phyloP scores from a whole-genome alignment of 164 flowering plant species.

The Tinospora cordifolia region DNA sequence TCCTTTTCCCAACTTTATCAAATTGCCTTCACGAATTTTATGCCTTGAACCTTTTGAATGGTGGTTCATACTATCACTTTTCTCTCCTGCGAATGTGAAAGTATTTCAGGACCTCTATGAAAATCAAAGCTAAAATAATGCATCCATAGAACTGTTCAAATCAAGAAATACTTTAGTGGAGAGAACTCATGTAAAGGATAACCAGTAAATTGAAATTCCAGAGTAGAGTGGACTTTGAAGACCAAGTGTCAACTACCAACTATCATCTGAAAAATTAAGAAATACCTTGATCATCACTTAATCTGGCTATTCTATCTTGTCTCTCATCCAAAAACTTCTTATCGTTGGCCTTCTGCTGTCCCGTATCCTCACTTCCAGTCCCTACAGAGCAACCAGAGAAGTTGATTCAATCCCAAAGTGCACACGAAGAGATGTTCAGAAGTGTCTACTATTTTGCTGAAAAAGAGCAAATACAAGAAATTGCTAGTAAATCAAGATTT shows the following conservation, averaged over 20 bases:
- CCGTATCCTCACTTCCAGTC: slow-evolving; percentile 46
- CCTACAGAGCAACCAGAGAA: slow-evolving; percentile 8
- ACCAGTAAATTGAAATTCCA: background rate
- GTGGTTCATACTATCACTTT: slow-evolving; percentile 23
- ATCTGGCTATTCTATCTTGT: slow-evolving; percentile 26
- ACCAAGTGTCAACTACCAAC: background rate
- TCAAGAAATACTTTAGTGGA: too few relatives aligned
- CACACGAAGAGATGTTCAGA: too few relatives aligned
- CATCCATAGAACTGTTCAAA: background rate
- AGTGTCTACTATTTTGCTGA: too few relatives aligned
- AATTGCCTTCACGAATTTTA: slow-evolving; percentile 38
- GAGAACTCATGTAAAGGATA: too few relatives aligned
- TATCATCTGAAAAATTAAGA: slow-evolving; percentile 1
- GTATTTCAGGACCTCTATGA: background rate
- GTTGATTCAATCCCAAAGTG: too few relatives aligned
- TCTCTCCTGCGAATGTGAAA: slow-evolving; percentile 32
- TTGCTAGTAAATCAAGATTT: too few relatives aligned
- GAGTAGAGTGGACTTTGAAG: background rate
- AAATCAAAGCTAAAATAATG: background rate
- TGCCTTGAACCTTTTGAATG: slow-evolving; percentile 27
- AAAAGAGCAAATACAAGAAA: too few relatives aligned
- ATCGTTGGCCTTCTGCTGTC: slow-evolving; percentile 31
- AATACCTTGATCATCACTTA: slow-evolving; percentile 29
- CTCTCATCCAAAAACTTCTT: slow-evolving; percentile 24
- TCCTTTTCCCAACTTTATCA: slow-evolving; percentile 45